Percentiles rank a stretch among this genome's conserved stretches.
These are phyloP conservation scores for Colletotrichum scovillei DNA, from an alignment of 2,329 filamentous ascomycete species.

Conservation along the genomic window DNA sequence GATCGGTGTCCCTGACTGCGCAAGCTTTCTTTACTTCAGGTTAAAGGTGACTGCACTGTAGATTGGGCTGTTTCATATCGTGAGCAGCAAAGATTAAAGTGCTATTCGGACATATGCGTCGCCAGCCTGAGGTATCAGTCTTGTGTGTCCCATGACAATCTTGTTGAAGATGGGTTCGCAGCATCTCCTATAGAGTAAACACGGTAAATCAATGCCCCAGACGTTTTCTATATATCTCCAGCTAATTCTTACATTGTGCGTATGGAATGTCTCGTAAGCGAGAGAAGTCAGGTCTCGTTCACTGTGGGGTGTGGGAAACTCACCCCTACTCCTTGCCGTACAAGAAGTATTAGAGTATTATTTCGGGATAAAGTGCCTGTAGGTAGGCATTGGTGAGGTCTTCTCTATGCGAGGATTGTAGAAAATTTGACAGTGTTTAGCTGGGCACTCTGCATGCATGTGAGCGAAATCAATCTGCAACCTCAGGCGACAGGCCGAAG, in stretches of 20 bases:
- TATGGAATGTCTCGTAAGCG: neutral
- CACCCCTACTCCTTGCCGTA: neutral
- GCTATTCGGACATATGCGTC: neutral
- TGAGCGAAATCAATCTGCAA: neutral
- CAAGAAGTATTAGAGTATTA: neutral
- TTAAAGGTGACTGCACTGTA: neutral
- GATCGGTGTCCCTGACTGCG: neutral
- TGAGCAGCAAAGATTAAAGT: neutral
- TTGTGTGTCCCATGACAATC: neutral
- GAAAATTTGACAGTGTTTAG: neutral
- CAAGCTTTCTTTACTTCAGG: neutral
- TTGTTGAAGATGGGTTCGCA: neutral
- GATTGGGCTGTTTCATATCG: neutral
- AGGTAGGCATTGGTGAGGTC: no score
- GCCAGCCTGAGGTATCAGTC: neutral
- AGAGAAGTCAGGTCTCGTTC: neutral
- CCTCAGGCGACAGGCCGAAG: neutral
- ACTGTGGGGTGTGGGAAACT: neutral
- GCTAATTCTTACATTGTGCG: neutral
- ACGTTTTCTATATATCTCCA: neutral
- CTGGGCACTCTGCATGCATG: neutral
- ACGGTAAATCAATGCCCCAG: neutral
- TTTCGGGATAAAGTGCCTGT: no score
- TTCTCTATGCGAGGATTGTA: no score
- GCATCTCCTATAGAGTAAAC: neutral